Conservation (phyloP, 192 early-diverging fungal genomes). For the Coemansia sp. region DNA sequence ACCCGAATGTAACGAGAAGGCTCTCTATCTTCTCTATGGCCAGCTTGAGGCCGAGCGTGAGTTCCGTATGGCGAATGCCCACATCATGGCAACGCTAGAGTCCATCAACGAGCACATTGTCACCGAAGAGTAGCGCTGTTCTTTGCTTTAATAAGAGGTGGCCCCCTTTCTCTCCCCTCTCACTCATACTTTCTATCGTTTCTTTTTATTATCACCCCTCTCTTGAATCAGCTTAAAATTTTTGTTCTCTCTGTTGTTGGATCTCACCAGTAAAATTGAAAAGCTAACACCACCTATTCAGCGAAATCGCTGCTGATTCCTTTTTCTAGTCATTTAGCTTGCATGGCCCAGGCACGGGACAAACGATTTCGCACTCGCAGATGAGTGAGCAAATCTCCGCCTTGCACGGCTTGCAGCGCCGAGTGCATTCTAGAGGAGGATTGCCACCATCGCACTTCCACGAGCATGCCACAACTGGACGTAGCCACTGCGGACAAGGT, state of each 20-base stretch:
- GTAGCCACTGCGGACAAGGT: constrained; percentile 13
- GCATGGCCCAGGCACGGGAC: constrained; percentile 23
- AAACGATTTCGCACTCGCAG: constrained; percentile 43
- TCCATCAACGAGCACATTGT: constrained; percentile 53
- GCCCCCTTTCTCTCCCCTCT: background rate
- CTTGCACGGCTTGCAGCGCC: constrained; percentile 42
- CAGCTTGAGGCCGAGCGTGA: constrained; percentile 89
- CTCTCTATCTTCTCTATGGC: constrained; percentile 87
- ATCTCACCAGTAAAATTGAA: too few species aligned
- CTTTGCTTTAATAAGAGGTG: background rate
- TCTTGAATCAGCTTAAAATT: too few species aligned
- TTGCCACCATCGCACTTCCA: constrained; percentile 17
- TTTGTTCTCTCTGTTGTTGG: too few species aligned
- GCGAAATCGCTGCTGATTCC: background rate
- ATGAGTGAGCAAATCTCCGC: constrained; percentile 16
- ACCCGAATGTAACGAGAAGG: constrained; percentile 85
- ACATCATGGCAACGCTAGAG: constrained; percentile 52
- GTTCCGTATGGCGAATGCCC: constrained; percentile 63
- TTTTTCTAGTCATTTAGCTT: constrained; percentile 3
- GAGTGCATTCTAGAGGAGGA: constrained; percentile 12
- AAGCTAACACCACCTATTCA: background rate
- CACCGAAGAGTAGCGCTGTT: constrained; percentile 25
- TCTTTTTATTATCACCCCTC: background rate
- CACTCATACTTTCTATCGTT: constrained; percentile 1
- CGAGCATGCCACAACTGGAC: constrained; percentile 21